Conservation (phyloP, 371 early-diverging fungal genomes). For the Mortierella sp. region DNA sequence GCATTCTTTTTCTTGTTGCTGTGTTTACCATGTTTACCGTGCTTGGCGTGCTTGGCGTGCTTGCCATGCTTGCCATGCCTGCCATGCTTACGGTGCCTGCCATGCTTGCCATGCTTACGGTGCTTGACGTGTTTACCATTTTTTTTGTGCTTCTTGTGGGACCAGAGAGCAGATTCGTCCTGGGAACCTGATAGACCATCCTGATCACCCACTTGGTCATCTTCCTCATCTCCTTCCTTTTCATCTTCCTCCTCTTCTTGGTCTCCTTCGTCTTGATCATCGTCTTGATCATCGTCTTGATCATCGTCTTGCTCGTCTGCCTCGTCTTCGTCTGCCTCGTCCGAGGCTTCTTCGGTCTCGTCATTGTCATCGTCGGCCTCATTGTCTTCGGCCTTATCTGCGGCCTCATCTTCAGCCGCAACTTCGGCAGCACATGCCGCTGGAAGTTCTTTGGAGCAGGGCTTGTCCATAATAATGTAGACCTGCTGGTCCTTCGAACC, state of each 20-base stretch:
- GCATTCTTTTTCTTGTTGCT: slow-evolving; percentile 13
- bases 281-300: background rate
- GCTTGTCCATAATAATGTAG: slow-evolving; percentile 13
- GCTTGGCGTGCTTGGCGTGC: too few species aligned
- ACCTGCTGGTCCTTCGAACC: background rate
- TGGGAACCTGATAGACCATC: background rate
- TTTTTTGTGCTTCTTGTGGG: background rate
- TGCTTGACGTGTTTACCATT: background rate
- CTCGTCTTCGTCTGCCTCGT: too few species aligned
- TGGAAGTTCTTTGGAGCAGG: slow-evolving; percentile 22
- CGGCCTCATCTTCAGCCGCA: background rate
- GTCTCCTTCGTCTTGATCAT: too few species aligned
- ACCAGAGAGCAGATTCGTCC: background rate
- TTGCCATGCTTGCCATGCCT: slow-evolving; percentile 9
- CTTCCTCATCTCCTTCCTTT: background rate
- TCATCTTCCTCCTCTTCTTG: background rate
- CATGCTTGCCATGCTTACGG: background rate
- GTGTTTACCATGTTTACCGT: slow-evolving; percentile 1
- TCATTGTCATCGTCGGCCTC: too few species aligned
- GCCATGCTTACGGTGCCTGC: slow-evolving; percentile 1
- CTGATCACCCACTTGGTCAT: background rate
- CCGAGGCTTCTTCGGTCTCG: too few species aligned
- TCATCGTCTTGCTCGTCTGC: too few species aligned
- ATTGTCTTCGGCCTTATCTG: too few species aligned
- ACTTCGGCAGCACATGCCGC: background rate